Evolutionary conservation across 441 rosid genomes (phyloP).

Genomic region (Pelargonium exstipulatum): DNA sequence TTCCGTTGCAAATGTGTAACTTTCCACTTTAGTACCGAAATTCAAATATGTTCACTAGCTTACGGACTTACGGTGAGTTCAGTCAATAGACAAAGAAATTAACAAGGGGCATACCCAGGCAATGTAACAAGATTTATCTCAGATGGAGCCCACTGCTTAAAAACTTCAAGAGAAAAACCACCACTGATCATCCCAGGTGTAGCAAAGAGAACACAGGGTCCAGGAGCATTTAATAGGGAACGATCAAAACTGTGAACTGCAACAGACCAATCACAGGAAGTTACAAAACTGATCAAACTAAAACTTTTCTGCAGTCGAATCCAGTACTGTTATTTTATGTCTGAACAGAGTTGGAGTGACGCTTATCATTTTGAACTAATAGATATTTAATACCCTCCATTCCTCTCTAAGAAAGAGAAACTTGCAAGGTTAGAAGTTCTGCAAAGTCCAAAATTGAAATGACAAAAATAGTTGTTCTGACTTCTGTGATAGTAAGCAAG

Average conservation of each 20-base stretch:
- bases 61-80: background rate
- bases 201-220: slow-evolving; percentile 97
- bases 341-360: background rate
- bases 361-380: background rate
- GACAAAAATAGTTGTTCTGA: too few relatives aligned
- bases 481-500: too few relatives aligned
- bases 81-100: slow-evolving; percentile 13
- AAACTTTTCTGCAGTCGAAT: background rate
- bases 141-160: slow-evolving; percentile 92
- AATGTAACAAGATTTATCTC: slow-evolving; percentile 69
- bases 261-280: slow-evolving; percentile 22
- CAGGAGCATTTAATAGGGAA: slow-evolving; percentile 69
- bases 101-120: slow-evolving; percentile 59
- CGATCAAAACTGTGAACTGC: slow-evolving; percentile 78
- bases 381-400: background rate
- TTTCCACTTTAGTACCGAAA: background rate
- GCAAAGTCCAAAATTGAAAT: too few relatives aligned
- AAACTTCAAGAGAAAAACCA: slow-evolving; percentile 91
- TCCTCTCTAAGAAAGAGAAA: background rate
- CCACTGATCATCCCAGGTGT: slow-evolving; percentile 98
- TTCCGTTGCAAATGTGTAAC: background rate
- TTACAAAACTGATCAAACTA: background rate
- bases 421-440: background rate
- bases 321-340: background rate
- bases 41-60: background rate